phyloP scores from a whole-genome alignment of 2,329 filamentous ascomycete species.

The Fusarium transvaalense region DNA sequence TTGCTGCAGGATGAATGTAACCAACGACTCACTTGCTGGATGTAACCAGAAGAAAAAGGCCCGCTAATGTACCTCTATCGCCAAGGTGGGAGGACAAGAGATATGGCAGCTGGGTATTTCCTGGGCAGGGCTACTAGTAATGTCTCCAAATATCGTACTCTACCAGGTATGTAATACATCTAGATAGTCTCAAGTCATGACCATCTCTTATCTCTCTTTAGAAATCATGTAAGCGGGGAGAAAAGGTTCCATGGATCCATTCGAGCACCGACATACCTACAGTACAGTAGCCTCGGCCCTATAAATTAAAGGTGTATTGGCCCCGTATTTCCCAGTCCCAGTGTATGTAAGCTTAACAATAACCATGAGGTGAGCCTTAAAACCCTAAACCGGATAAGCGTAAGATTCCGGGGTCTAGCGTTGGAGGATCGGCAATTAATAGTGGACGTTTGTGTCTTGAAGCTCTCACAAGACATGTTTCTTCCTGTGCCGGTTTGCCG shows the following conservation, averaged over 20 bases:
- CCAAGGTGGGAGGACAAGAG: constrained; percentile 5
- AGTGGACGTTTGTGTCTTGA: constrained; percentile 3
- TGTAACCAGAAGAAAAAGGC: constrained; percentile 7
- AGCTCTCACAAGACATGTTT: constrained; percentile 1
- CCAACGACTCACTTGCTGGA: background rate
- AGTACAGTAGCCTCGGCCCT: background rate
- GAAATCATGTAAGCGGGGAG: constrained; percentile 2
- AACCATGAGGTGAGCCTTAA: constrained; percentile 20
- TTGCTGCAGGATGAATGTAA: background rate
- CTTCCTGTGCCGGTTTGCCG: constrained; percentile 41
- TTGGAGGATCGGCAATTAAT: constrained; percentile 24
- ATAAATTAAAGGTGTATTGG: background rate
- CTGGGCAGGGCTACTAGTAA: background rate
- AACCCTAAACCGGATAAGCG: constrained; percentile 35
- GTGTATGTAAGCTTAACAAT: constrained; percentile 34
- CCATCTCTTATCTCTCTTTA: background rate
- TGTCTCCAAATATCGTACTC: constrained; percentile 14
- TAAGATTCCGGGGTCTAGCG: constrained; percentile 22
- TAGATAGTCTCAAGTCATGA: no score
- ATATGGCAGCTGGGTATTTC: constrained; percentile 2
- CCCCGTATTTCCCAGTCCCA: constrained; percentile 31
- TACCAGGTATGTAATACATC: no score
- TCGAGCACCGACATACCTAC: no score
- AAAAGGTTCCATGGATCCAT: background rate
- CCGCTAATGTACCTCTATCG: constrained; percentile 15